These are phyloP conservation scores for Lentinula aciculospora DNA, from an alignment of 768 basidiomycete genomes.

Conservation along the genomic window DNA sequence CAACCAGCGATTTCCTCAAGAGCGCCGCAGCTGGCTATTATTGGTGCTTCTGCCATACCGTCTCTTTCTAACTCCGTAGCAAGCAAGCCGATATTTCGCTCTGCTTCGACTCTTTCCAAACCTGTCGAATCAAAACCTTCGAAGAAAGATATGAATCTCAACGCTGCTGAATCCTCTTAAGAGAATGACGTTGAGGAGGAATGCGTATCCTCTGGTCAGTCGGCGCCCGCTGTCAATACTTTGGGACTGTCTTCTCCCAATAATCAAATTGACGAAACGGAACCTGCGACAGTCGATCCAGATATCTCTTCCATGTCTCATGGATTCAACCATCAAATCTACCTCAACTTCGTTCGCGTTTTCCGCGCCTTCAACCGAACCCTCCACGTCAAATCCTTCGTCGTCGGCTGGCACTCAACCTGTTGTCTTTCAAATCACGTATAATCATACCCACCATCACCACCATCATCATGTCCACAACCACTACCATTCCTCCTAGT, in stretches of 20 bases:
- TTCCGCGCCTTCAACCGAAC: neutral
- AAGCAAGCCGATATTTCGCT: no score
- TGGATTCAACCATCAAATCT: neutral
- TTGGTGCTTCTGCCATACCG: neutral
- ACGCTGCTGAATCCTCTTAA: no score
- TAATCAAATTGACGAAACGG: no score
- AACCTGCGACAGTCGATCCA: no score
- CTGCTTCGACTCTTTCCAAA: neutral
- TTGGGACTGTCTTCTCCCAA: no score
- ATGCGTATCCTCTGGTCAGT: no score
- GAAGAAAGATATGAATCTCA: no score
- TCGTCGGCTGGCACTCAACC: neutral
- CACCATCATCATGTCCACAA: neutral
- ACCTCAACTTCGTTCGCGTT: neutral
- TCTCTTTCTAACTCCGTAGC: neutral
- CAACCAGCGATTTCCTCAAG: no score
- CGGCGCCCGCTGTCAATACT: no score
- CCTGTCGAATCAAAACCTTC: neutral
- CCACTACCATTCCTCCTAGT: neutral
- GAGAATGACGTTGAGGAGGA: no score
- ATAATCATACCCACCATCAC: neutral
- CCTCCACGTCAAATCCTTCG: neutral
- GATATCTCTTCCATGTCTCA: no score
- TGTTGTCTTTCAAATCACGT: neutral
- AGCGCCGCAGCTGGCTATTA: no score